phyloP scores from a whole-genome alignment of 1,139 yeast genomes.

The Candida buenavistaensis region DNA sequence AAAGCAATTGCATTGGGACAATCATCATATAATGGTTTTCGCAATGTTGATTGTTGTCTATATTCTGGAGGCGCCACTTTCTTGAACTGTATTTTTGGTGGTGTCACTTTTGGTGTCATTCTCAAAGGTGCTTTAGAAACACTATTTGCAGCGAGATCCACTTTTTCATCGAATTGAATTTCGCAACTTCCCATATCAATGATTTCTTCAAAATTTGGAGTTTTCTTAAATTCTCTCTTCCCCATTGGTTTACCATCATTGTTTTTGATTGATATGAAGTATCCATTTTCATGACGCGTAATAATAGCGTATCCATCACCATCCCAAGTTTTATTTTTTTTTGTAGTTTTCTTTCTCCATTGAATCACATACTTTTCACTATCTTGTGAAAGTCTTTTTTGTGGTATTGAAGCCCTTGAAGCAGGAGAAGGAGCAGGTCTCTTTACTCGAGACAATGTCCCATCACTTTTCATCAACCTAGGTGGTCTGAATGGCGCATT shows the following conservation, averaged over 20 bases:
- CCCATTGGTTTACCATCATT: slow-evolving; percentile 19
- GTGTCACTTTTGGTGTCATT: slow-evolving; percentile 4
- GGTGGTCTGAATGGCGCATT: slow-evolving; percentile 43
- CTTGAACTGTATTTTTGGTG: slow-evolving; percentile 7
- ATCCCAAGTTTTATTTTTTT: slow-evolving; percentile 92
- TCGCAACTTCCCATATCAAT: slow-evolving; percentile 53
- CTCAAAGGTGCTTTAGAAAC: slow-evolving; percentile 6
- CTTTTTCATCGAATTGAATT: slow-evolving; percentile 51
- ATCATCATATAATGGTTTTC: slow-evolving; percentile 12
- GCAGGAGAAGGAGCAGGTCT: no score
- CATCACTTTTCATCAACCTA: slow-evolving; percentile 19
- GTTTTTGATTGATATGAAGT: slow-evolving; percentile 17
- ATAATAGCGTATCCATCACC: slow-evolving; percentile 71
- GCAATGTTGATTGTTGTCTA: slow-evolving; percentile 3
- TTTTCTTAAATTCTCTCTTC: slow-evolving; percentile 14
- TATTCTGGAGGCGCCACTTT: slow-evolving; percentile 12
- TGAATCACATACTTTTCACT: slow-evolving; percentile 44
- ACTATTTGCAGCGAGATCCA: no score
- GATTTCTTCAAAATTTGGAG: slow-evolving; percentile 33
- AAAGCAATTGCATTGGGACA: slow-evolving; percentile 11
- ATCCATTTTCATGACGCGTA: slow-evolving; percentile 7
- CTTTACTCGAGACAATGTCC: neutral
- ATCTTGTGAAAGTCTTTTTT: no score
- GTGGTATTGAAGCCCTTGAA: slow-evolving; percentile 2
- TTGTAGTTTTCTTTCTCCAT: slow-evolving; percentile 70